Evolutionary conservation across 2,329 filamentous ascomycete species (phyloP), one percentile per base, ranked within the genome.

Genomic region (Sclerotinia borealis): DNA sequence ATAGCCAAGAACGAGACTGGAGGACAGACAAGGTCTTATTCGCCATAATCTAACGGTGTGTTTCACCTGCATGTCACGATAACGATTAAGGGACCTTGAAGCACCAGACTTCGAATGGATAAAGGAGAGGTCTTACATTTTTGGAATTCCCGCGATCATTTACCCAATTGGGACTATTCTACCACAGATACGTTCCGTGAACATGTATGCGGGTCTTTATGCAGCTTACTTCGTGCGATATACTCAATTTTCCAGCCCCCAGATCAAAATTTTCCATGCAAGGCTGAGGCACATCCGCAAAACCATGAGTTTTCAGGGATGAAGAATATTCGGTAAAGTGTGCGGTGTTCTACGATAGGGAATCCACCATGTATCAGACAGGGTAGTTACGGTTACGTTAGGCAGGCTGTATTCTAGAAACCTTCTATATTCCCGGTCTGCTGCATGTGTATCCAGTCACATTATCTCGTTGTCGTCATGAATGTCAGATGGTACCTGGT

Each of bases 61-160:
- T 62, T 62, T 62, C 60, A 56, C 58, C 41, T 62, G 25, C 60
- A 58, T 37, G 41, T 56, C 50, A 31, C 60, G 49, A 48, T 27
- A 48, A 48, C 17, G 31, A 49, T 56, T 29, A 49, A 36, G 25
- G 15, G 43, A 31, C 17, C 15, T 10, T 37, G 10, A n/a, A 56
- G 41, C 22, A 56, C 45, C 49, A 62, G 50, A 22, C 37, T 47
- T 27, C 8, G n/a, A 31, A 39, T 31, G 11, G 29, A 62, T 41
- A 48, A 56, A 49, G 52, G 15, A 62, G 50, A 56, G 17, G n/a
- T 34, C 52, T 62, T 62, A 62, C 56, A 62, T 62, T 62, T 62
- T 62, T 62, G 60, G 60, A 56, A 62, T 37, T 34, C 19, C 22
- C 25, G 43, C 41, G 31, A 49, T 62, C 50, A 48, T 2, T 62